Evolutionary conservation across 495 filamentous ascomycete genomes (phyloP), one percentile per base, ranked within the genome.

Genomic region (Lasiosphaeria miniovina): DNA sequence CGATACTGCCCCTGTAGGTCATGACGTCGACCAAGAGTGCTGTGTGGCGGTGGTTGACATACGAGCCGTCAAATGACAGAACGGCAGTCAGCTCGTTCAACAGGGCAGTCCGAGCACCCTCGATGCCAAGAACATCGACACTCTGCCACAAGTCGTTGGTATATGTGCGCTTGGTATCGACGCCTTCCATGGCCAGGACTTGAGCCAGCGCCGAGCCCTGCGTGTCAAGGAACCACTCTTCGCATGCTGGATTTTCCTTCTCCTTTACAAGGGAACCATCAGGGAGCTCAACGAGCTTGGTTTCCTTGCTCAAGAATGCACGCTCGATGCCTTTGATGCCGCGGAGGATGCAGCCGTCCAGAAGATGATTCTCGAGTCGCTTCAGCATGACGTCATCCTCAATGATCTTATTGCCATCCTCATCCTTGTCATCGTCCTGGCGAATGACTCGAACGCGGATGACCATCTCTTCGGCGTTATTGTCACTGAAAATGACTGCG

Each of bases 21-120:
- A 99, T 99, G 54, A 99, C 90, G 75, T 99, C 94, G 60, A 96
- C 91, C 53, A 99, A 77, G n/a, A 99, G 87, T 17, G 91, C 87
- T 76, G 98, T 82, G 78, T 99, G 94, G 67, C 94, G 92, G 71
- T 98, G 91, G 71, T 99, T 99, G 81, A 99, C 94, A 70, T 99
- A 98, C 7, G 93, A 97, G 80, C 94, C 95, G 66, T 96, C 94
- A 63, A 98, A 97, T 9, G 95, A 89, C 73, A 99, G 75, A 73
- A 99, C 94, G 61, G 88, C 83, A 31, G 86, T 90, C 79, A 98
- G 75, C 69, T 99, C 95, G 36, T 87, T 84, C 71, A 98, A 83
- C 38, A 99, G 79, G 49, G 91, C 89, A 34, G 85, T 84, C 62
- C 94, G 86, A 52, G 91, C 90, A 60, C 92, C 94, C 71, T 99